Conservation (phyloP, 2,329 filamentous ascomycete genomes). For the Penicillium vulpinum region DNA sequence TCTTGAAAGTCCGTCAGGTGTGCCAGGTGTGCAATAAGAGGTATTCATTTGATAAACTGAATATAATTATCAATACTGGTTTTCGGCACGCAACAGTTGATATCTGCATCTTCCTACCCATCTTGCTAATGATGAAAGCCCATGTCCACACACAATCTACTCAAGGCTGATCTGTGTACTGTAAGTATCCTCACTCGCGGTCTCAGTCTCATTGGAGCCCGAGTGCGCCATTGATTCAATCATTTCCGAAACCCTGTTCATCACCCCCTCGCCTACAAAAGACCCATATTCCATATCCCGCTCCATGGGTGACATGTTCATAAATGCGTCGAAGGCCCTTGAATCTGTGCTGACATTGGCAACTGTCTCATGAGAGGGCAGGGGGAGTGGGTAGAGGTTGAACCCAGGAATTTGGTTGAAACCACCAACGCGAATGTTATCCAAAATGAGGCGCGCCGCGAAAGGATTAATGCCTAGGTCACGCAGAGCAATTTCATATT, state of each 20-base stretch:
- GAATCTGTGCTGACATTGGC: background rate
- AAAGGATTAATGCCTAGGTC: slow-evolving; percentile 68
- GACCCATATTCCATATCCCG: background rate
- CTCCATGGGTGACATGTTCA: background rate
- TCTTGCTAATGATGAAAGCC: background rate
- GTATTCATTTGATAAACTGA: background rate
- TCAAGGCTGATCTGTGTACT: background rate
- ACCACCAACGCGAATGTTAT: background rate
- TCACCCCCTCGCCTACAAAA: background rate
- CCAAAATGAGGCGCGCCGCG: slow-evolving; percentile 66
- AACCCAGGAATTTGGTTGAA: background rate
- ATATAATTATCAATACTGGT: background rate
- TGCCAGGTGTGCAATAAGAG: background rate
- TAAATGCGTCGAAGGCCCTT: background rate
- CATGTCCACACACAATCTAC: background rate
- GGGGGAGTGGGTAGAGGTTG: background rate
- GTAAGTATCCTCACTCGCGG: background rate
- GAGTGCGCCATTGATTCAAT: background rate
- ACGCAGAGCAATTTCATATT: slow-evolving; percentile 51
- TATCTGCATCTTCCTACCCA: background rate
- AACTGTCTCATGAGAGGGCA: background rate
- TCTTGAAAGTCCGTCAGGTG: background rate
- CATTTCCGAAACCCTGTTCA: background rate
- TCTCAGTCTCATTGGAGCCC: background rate
- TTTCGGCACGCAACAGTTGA: background rate